These are phyloP conservation scores for Corniculantispora saksenae DNA, from an alignment of 2,329 filamentous ascomycete species.

Conservation along the genomic window DNA sequence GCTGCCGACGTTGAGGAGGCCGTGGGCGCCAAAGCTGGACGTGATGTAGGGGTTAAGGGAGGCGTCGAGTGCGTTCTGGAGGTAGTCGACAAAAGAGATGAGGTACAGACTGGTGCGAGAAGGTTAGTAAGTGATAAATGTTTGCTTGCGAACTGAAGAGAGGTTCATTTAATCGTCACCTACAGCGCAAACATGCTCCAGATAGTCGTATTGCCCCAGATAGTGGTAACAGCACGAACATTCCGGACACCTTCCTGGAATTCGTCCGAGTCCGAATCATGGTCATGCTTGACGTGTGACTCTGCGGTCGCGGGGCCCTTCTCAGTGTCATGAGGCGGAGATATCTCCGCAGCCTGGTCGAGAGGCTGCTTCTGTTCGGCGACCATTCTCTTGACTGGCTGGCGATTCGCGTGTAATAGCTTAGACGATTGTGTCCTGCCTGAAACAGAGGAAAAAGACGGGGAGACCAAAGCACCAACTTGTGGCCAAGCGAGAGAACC, in stretches of 20 bases:
- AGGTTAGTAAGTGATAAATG: neutral
- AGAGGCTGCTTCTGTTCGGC: neutral
- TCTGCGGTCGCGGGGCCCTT: neutral
- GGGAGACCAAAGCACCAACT: neutral
- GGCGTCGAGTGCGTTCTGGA: slow-evolving; percentile 39
- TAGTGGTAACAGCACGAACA: slow-evolving; percentile 41
- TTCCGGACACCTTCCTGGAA: slow-evolving; percentile 40
- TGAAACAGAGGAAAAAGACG: neutral
- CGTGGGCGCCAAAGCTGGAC: slow-evolving; percentile 64
- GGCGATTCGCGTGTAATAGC: neutral
- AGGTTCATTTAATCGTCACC: slow-evolving; percentile 20
- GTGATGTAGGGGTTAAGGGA: slow-evolving; percentile 67
- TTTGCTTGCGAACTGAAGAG: neutral
- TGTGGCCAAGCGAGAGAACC: neutral
- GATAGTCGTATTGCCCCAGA: slow-evolving; percentile 40
- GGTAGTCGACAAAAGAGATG: slow-evolving; percentile 39
- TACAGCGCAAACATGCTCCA: slow-evolving; percentile 43
- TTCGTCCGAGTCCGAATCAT: slow-evolving; percentile 28
- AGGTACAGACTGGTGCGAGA: slow-evolving; percentile 38
- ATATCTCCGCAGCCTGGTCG: neutral
- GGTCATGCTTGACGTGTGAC: slow-evolving; percentile 11
- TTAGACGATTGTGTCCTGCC: too few relatives aligned
- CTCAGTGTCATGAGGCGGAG: neutral
- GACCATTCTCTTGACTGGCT: neutral
- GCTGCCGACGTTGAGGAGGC: slow-evolving; percentile 63